These are phyloP conservation scores for Tetrahymena thermophila DNA, from an alignment of 73 alveolate species.

Conservation along the genomic window DNA sequence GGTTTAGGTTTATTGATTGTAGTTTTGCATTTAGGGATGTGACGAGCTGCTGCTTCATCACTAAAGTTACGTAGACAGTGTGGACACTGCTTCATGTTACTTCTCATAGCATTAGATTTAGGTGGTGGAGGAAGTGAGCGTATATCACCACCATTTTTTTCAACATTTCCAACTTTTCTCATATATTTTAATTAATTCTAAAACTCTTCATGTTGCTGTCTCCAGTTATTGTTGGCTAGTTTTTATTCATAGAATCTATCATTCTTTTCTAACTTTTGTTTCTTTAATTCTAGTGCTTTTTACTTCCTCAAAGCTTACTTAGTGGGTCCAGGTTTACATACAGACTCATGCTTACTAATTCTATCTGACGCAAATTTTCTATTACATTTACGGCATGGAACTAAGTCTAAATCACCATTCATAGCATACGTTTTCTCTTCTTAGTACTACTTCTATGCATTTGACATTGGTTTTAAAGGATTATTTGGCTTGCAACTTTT, in stretches of 20 bases:
- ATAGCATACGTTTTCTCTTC: background rate
- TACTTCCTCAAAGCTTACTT: background rate
- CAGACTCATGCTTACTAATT: constrained; percentile 37
- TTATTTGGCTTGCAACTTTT: constrained; percentile 1
- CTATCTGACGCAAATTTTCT: constrained; percentile 34
- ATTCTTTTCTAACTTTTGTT: constrained; percentile 6
- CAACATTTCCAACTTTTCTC: constrained; percentile 12
- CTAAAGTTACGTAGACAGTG: background rate
- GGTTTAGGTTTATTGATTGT: background rate
- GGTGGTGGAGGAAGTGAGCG: background rate
- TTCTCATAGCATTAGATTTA: background rate
- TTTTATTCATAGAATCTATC: constrained; percentile 4
- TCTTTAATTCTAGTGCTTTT: background rate
- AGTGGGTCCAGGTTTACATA: constrained; percentile 32
- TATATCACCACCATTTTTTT: background rate
- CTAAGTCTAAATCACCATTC: background rate
- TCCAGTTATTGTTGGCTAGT: constrained; percentile 7
- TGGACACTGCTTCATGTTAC: background rate
- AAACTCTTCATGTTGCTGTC: constrained; percentile 12
- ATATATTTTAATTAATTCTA: constrained; percentile 13
- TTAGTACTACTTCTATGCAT: background rate
- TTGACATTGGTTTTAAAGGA: constrained; percentile 5
- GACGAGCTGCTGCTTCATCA: background rate
- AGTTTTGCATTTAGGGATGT: background rate
- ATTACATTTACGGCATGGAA: constrained; percentile 24